These are phyloP conservation scores for Leccinellum luteum DNA, from an alignment of 768 basidiomycete species.

Conservation along the genomic window DNA sequence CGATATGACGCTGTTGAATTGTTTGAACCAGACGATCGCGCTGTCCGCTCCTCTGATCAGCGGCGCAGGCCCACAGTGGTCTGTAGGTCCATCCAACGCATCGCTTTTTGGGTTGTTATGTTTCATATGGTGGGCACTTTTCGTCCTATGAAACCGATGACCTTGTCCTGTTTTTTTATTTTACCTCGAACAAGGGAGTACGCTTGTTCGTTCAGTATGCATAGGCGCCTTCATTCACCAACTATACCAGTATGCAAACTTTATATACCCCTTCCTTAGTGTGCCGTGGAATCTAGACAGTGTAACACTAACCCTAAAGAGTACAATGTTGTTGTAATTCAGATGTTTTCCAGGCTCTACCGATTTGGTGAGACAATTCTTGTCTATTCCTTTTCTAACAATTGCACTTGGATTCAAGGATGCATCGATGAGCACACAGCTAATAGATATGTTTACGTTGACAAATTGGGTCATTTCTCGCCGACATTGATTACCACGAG, in stretches of 20 bases:
- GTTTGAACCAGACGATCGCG: constrained; percentile 64
- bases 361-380: neutral
- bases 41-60: constrained; percentile 54
- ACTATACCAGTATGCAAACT: neutral
- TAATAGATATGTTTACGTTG: too few relatives aligned
- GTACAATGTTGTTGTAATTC: neutral
- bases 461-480: too few relatives aligned
- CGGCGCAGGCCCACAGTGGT: constrained; percentile 23
- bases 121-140: constrained; percentile 18
- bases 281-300: neutral
- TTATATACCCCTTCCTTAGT: neutral
- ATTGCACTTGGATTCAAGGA: neutral
- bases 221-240: neutral
- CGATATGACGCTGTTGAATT: constrained; percentile 49
- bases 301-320: too few relatives aligned
- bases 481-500: too few relatives aligned
- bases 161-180: neutral
- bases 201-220: neutral
- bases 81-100: constrained; percentile 1
- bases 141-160: neutral
- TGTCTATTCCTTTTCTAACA: neutral
- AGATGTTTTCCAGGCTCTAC: neutral
- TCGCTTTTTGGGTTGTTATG: constrained; percentile 17
- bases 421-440: too few relatives aligned
- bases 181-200: neutral